phyloP scores from a whole-genome alignment of 306 rosid genomes.

The Hippophae tibetana region DNA sequence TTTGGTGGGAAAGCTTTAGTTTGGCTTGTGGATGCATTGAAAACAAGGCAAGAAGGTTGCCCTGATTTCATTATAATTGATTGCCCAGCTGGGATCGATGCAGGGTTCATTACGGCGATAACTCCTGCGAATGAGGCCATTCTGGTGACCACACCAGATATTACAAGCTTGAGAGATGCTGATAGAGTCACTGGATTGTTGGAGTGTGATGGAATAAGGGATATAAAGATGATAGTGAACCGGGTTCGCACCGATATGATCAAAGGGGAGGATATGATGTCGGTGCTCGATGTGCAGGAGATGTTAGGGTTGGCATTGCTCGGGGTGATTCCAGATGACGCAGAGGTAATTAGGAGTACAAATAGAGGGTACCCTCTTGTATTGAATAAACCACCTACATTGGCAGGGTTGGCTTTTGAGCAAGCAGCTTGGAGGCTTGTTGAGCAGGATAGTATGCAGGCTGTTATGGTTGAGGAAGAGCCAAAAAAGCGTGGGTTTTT shows the following conservation, averaged over 20 bases:
- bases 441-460: slow-evolving; percentile 93
- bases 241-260: slow-evolving; percentile 94
- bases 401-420: slow-evolving; percentile 94
- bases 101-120: slow-evolving; percentile 93
- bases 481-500: slow-evolving; percentile 82
- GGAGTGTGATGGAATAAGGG: slow-evolving; percentile 92
- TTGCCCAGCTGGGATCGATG: slow-evolving; percentile 95
- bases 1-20: slow-evolving; percentile 85
- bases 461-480: slow-evolving; percentile 85
- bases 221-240: slow-evolving; percentile 93
- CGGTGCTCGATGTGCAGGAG: slow-evolving; percentile 90
- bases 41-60: slow-evolving; percentile 45
- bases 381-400: slow-evolving; percentile 81
- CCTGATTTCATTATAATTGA: slow-evolving; percentile 86
- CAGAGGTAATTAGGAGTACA: slow-evolving; percentile 87
- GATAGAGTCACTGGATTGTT: slow-evolving; percentile 82
- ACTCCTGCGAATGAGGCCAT: slow-evolving; percentile 93
- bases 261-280: slow-evolving; percentile 96
- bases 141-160: slow-evolving; percentile 84
- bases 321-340: slow-evolving; percentile 83
- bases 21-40: slow-evolving; percentile 88
- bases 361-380: slow-evolving; percentile 88
- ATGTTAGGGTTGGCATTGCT: slow-evolving; percentile 84
- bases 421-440: slow-evolving; percentile 99
- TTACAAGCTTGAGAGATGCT: slow-evolving; percentile 81